Base-by-base conservation (phyloP, 345 rosid species). In the Aegle marmelos region DNA sequence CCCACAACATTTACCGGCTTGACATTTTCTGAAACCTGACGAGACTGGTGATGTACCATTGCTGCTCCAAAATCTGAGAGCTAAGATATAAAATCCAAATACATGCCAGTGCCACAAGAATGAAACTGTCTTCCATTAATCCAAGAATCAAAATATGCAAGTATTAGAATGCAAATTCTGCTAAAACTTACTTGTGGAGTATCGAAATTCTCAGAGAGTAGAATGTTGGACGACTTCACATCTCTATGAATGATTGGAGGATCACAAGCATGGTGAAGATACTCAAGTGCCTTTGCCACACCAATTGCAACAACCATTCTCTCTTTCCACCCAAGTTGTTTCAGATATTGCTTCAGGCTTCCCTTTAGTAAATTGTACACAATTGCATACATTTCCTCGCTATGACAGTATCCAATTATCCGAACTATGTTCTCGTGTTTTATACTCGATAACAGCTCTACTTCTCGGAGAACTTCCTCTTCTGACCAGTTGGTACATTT, bases 241-340 rank as follows among this genome's bases (percentile, higher is more conserved):
- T 84, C 81, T 68, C 85, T 24, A 22, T 85, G 90, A 78, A 83
- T 74, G 71, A 87, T 69, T 13, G 88, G 88, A 72, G 85, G 87
- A 34, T 81, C 67, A 48, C 86, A 85, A 59, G 66, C 69, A 72
- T 80, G 83, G 74, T 83, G 85, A 76, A 87, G 87, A 61, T 85
- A 78, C 4, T 82, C 84, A 70, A 87, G 72, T 6, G 87, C 90
- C 80, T 83, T 82, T 13, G 85, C 88, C 54, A 85, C 73, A n/a
- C 90, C 86, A 70, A 78, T 75, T 31, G 90, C 85, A 3, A 83
- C 76, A 36, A 45, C 75, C 79, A 87, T 77, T 69, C 84, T 73
- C 78, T 83, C 83, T 19, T 54, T 70, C 86, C 88, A 85, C 39
- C 57, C 65, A 45, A 85, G 82, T 65, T 68, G 79, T 78, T 39